A percentile compares a stretch with the other conserved stretches of the same genome.
These are phyloP conservation scores for Leccinum sublutescens DNA, from an alignment of 768 basidiomycete genomes.

Conservation along the genomic window DNA sequence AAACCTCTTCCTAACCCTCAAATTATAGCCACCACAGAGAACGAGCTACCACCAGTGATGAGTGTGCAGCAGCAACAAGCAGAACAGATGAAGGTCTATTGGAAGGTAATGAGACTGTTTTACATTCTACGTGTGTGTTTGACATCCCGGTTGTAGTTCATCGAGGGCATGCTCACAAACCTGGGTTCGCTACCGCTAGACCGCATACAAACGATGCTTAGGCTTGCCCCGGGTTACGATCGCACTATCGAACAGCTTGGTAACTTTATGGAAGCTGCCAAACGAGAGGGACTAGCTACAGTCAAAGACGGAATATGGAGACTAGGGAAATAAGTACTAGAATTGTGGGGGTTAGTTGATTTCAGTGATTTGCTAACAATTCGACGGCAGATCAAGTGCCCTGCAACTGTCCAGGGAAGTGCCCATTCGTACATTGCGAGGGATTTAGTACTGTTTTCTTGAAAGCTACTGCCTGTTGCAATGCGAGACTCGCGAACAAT, in stretches of 20 bases:
- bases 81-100: slow-evolving; percentile 84
- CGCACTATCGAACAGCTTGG: slow-evolving; percentile 75
- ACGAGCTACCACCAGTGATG: slow-evolving; percentile 47
- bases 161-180: slow-evolving; percentile 90
- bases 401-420: slow-evolving; percentile 5
- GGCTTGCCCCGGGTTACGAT: slow-evolving; percentile 80
- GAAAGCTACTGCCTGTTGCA: neutral
- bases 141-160: slow-evolving; percentile 51
- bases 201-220: slow-evolving; percentile 87
- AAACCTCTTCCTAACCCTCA: neutral
- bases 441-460: neutral
- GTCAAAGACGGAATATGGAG: slow-evolving; percentile 73
- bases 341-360: neutral
- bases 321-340: slow-evolving; percentile 31
- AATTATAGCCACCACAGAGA: slow-evolving; percentile 37
- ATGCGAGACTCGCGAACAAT: too few species aligned
- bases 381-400: slow-evolving; percentile 10
- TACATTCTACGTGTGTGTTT: neutral
- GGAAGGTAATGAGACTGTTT: slow-evolving; percentile 57
- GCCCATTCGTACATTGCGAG: slow-evolving; percentile 7
- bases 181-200: slow-evolving; percentile 72
- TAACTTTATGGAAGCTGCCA: slow-evolving; percentile 77
- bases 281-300: slow-evolving; percentile 71
- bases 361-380: neutral
- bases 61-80: slow-evolving; percentile 72